phyloP scores from a whole-genome alignment of 2,329 filamentous ascomycete genomes.

The Arthrocladium fulminans region DNA sequence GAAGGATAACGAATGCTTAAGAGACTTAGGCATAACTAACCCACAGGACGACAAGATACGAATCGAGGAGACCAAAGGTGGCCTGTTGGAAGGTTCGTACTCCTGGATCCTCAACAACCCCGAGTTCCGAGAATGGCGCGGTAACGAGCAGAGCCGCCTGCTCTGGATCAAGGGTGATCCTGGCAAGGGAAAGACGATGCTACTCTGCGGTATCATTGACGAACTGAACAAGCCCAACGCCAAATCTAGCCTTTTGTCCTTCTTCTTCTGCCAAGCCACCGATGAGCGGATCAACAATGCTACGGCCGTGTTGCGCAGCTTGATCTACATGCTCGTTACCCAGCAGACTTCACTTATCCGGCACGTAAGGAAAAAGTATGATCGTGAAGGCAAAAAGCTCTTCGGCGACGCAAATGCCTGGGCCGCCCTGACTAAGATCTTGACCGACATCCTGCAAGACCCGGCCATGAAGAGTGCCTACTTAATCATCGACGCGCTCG shows the following conservation, averaged over 20 bases:
- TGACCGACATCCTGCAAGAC: conserved; percentile 35
- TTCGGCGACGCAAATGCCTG: conserved; percentile 37
- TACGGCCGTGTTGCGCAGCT: too few species aligned
- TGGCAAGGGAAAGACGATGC: too few species aligned
- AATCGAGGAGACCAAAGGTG: conserved; percentile 22
- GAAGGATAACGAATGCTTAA: too few species aligned
- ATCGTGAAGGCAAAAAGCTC: conserved; percentile 26
- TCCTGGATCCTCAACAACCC: conserved; percentile 23
- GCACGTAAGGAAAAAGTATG: conserved; percentile 30
- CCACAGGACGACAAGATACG: conserved; percentile 20
- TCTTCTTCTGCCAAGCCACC: conserved; percentile 27
- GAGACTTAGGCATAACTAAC: too few species aligned
- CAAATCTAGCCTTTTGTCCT: conserved; percentile 39
- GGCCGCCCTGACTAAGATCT: conserved; percentile 30
- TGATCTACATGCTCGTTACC: too few species aligned
- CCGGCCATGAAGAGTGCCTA: conserved; percentile 22
- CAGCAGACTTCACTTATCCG: too few species aligned
- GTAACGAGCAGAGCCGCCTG: conserved; percentile 20
- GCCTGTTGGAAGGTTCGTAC: conserved; percentile 14
- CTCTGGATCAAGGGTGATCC: too few species aligned
- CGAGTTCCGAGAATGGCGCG: conserved; percentile 18
- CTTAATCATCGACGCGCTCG: conserved; percentile 41
- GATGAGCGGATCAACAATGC: conserved; percentile 20
- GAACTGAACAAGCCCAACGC: too few species aligned
- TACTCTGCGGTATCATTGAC: too few species aligned